phyloP scores from a whole-genome alignment of 2,329 filamentous ascomycete species.

The Xenosphaeropsis pyriputrescens region DNA sequence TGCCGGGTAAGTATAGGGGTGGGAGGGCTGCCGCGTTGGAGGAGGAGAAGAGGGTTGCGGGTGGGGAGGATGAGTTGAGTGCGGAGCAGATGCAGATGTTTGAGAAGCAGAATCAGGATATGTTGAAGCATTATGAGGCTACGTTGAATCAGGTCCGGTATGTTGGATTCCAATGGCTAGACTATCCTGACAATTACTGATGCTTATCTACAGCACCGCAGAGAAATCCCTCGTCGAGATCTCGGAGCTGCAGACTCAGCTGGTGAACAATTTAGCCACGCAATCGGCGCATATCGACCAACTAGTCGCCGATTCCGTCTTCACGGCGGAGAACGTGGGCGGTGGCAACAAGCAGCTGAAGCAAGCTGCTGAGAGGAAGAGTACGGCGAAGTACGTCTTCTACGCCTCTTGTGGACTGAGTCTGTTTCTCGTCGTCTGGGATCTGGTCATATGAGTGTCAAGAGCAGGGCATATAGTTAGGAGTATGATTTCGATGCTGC shows the following conservation, averaged over 20 bases:
- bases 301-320: slow-evolving; percentile 68
- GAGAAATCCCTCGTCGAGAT: slow-evolving; percentile 90
- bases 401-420: slow-evolving; percentile 67
- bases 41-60: slow-evolving; percentile 10
- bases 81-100: slow-evolving; percentile 86
- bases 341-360: slow-evolving; percentile 86
- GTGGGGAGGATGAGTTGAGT: slow-evolving; percentile 40
- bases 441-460: slow-evolving; percentile 41
- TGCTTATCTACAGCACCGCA: slow-evolving; percentile 45
- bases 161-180: slow-evolving; percentile 19
- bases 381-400: slow-evolving; percentile 64
- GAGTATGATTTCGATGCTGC: no score
- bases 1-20: slow-evolving; percentile 5
- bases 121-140: slow-evolving; percentile 87
- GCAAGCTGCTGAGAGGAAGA: slow-evolving; percentile 58
- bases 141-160: slow-evolving; percentile 91
- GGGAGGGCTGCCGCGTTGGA: slow-evolving; percentile 7
- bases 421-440: slow-evolving; percentile 62
- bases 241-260: slow-evolving; percentile 76
- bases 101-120: slow-evolving; percentile 80
- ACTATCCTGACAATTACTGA: background rate
- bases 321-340: slow-evolving; percentile 74
- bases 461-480: no score
- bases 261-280: slow-evolving; percentile 71
- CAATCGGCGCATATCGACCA: slow-evolving; percentile 85